Base-by-base conservation (phyloP, 202 grass and related monocot species). In the Saccharum hybrid region DNA sequence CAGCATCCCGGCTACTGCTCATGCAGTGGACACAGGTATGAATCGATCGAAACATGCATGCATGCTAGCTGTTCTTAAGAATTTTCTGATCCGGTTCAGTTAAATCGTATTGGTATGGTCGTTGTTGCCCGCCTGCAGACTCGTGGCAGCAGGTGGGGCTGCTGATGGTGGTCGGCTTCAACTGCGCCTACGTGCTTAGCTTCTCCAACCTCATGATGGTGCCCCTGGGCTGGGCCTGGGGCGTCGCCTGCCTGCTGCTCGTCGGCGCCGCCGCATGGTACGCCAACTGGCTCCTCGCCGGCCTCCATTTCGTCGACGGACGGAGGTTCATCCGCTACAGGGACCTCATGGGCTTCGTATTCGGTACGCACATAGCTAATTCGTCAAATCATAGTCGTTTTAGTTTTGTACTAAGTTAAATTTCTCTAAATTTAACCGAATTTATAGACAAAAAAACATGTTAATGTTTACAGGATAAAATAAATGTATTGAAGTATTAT, bases 131-230 rank as follows among this genome's bases (percentile, higher is more conserved):
- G 37, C 9, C 1, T 10, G 23, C 67, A 97, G 94, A 97, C 84
- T 90, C 94, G 43, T 97, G 94, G 94, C 83, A 97, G 45, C 94
- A 97, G 83, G 91, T 94, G 0, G 94, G 91, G 48, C 19, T 97
- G 61, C 62, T 97, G 80, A 86, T 97, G 13, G 91, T 92, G 78
- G 87, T 84, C 13, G 83, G 84, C 1, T 97, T 97, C 91, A 97
- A 97, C 87, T 97, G 94, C 16, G 94, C 89, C 56, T 97, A 97
- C 72, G 94, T 97, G 63, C 73, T 97, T 23, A 97, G 94, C 86
- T 94, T 97, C 91, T 97, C 94, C 61, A 97, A 90, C 83, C 83
- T 94, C 45, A 97, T 97, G 77, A 85, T 94, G 86, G 94, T 76
- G 41, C 94, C 91, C 21, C 69, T 97, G 51, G 91, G 94, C 14